phyloP scores from a whole-genome alignment of 768 basidiomycete species.

The Dendrothele bispora region DNA sequence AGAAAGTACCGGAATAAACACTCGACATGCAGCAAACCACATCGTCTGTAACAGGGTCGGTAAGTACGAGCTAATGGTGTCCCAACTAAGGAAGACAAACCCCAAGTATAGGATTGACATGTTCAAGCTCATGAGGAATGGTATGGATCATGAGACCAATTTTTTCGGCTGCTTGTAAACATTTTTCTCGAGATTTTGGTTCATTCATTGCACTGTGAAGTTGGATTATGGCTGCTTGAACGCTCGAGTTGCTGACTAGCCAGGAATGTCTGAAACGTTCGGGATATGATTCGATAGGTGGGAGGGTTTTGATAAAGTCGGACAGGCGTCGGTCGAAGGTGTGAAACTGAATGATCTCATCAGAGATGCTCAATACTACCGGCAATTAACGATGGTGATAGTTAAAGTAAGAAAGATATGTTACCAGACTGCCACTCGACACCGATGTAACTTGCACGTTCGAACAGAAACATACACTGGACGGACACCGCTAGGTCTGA shows the following conservation, averaged over 20 bases:
- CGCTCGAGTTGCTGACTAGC: neutral
- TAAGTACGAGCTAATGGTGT: neutral
- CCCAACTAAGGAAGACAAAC: neutral
- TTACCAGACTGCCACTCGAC: constrained; percentile 18
- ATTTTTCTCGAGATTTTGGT: constrained; percentile 3
- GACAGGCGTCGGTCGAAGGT: constrained; percentile 11
- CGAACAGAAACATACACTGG: constrained; percentile 20
- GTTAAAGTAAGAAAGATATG: neutral
- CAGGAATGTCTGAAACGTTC: constrained; percentile 1
- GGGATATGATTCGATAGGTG: constrained; percentile 1
- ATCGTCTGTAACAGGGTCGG: constrained; percentile 4
- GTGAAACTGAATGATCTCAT: constrained; percentile 12
- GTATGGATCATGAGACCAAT: constrained; percentile 5
- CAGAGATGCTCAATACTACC: constrained; percentile 10
- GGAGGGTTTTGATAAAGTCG: constrained; percentile 9
- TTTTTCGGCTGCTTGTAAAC: constrained; percentile 7
- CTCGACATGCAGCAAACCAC: constrained; percentile 7
- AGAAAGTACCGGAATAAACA: neutral
- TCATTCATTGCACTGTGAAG: constrained; percentile 8
- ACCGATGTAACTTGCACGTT: constrained; percentile 21
- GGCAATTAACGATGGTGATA: neutral
- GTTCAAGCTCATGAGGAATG: neutral
- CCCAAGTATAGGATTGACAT: constrained; percentile 10
- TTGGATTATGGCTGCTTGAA: constrained; percentile 9
- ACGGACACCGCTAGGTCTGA: constrained; percentile 5